Evolutionary conservation across 805 yeast genomes (phyloP).

Genomic region (Saccharomycopsis guyanensis): DNA sequence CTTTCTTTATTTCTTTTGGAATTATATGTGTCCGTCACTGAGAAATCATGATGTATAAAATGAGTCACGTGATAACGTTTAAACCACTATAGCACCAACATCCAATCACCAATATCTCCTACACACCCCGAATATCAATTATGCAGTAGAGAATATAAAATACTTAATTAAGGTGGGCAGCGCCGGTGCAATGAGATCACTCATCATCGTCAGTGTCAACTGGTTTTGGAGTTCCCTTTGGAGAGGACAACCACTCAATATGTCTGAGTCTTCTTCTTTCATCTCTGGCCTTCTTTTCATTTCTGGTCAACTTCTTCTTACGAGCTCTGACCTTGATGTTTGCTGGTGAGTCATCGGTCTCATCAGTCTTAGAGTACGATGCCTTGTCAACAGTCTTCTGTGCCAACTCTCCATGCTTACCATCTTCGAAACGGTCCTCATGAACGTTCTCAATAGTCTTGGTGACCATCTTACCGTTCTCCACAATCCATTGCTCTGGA

Average conservation of each 20-base stretch:
- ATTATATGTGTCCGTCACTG: too few species aligned
- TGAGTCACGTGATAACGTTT: too few species aligned
- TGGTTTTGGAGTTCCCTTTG: constrained; percentile 97
- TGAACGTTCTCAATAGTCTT: constrained; percentile 76
- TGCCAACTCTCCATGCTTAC: constrained; percentile 51
- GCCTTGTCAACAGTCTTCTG: constrained; percentile 40
- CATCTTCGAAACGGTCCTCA: constrained; percentile 74
- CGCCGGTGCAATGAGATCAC: too few species aligned
- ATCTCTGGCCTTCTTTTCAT: constrained; percentile 84
- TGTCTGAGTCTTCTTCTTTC: constrained; percentile 93
- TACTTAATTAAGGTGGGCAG: too few species aligned
- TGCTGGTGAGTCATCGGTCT: constrained; percentile 88
- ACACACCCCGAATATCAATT: too few species aligned
- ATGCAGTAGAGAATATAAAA: too few species aligned
- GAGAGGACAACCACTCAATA: constrained; percentile 89
- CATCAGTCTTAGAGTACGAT: constrained; percentile 38
- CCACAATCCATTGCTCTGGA: constrained; percentile 98
- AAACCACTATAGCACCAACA: too few species aligned
- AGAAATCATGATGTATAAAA: too few species aligned
- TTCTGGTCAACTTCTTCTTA: constrained; percentile 97
- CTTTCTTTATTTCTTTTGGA: too few species aligned
- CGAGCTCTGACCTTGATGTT: constrained; percentile 86
- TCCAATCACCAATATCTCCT: too few species aligned
- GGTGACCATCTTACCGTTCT: constrained; percentile 81
- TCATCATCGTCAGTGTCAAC: constrained; percentile 90